These are phyloP conservation scores for Puya raimondii DNA, from an alignment of 176 grass and related monocot genomes.

Conservation along the genomic window DNA sequence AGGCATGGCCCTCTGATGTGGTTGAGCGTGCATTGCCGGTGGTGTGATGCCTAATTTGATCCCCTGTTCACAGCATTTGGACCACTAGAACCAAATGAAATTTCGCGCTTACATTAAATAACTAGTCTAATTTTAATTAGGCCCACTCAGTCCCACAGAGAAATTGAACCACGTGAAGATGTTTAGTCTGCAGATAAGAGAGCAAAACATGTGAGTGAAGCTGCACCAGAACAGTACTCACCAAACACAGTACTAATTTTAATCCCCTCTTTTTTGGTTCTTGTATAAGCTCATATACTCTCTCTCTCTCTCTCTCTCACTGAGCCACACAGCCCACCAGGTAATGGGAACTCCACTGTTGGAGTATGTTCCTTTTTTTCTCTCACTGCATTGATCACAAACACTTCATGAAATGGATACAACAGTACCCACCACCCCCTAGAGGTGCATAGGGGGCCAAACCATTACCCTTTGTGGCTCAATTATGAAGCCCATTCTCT, in stretches of 20 bases:
- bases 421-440: neutral
- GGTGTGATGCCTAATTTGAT: neutral
- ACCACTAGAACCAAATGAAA: neutral
- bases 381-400: neutral
- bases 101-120: neutral
- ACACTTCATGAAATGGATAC: neutral
- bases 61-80: neutral
- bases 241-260: too few relatives aligned
- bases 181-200: too few relatives aligned
- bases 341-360: neutral
- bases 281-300: too few relatives aligned
- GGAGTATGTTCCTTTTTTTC: neutral
- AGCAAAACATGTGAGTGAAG: too few relatives aligned
- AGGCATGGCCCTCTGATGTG: neutral
- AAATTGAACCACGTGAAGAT: neutral
- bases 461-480: constrained; percentile 1
- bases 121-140: neutral
- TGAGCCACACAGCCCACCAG: too few relatives aligned
- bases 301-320: too few relatives aligned
- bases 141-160: neutral
- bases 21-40: neutral
- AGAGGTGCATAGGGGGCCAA: neutral
- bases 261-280: too few relatives aligned
- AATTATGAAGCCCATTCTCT: neutral
- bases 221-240: too few relatives aligned